phyloP scores from a whole-genome alignment of 83 land plant genomes.

The Isoetes engelmannii region DNA sequence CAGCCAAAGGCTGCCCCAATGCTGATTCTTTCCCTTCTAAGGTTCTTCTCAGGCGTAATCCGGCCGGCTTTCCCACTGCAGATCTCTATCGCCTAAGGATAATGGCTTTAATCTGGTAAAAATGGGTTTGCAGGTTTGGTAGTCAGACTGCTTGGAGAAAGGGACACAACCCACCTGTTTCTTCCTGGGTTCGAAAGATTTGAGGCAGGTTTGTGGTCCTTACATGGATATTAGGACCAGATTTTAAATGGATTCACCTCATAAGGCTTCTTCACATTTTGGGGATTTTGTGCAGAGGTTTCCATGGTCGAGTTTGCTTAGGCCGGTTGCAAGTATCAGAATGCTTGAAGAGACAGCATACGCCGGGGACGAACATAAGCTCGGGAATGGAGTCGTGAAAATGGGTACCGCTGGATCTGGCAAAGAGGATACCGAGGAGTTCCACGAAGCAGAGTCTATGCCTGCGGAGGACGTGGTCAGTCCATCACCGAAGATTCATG shows the following conservation, averaged over 20 bases:
- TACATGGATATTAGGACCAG: too few relatives aligned
- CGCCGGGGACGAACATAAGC: neutral
- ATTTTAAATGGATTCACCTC: neutral
- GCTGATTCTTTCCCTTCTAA: too few relatives aligned
- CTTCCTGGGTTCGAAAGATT: too few relatives aligned
- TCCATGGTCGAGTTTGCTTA: conserved; percentile 3
- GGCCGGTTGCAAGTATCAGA: neutral
- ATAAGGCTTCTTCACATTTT: neutral
- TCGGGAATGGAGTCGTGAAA: neutral
- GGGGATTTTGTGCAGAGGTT: conserved; percentile 7
- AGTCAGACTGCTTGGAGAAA: too few relatives aligned
- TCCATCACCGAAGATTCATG: conserved; percentile 42
- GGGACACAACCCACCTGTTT: too few relatives aligned
- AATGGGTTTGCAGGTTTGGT: too few relatives aligned
- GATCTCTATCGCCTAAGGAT: too few relatives aligned
- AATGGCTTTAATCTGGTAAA: too few relatives aligned
- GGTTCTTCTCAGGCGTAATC: too few relatives aligned
- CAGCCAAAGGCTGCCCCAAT: too few relatives aligned
- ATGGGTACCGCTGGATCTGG: neutral
- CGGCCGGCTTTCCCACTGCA: too few relatives aligned
- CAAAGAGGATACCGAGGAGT: neutral
- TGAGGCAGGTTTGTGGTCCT: too few relatives aligned
- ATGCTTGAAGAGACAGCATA: neutral
- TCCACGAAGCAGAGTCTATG: conserved; percentile 8
- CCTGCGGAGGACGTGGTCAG: neutral